Conservation (phyloP, 208 protist species). For the Leishmania amazonensis region DNA sequence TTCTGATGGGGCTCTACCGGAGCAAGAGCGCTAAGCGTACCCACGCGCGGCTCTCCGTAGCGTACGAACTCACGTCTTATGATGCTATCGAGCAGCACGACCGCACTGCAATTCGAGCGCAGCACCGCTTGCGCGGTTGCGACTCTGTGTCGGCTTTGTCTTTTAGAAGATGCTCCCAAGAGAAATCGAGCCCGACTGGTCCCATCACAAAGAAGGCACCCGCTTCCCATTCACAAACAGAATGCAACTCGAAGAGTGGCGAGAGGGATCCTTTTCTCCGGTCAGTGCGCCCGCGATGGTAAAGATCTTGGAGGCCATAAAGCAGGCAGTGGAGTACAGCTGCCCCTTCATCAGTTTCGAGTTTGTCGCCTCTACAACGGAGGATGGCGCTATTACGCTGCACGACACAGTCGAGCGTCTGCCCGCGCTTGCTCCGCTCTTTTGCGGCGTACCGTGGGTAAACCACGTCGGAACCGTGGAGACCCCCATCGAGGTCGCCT, state of each 20-base stretch:
- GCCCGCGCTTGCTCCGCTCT: constrained; percentile 75
- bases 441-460: constrained; percentile 95
- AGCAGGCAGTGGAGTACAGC: constrained; percentile 39
- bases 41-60: background rate
- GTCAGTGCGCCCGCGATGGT: constrained; percentile 22
- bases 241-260: background rate
- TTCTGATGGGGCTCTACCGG: background rate
- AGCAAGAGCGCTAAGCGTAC: background rate
- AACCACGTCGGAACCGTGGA: constrained; percentile 79
- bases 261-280: background rate
- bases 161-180: background rate
- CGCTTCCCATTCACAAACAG: background rate
- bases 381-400: constrained; percentile 74
- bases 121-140: background rate
- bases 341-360: constrained; percentile 91
- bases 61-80: background rate
- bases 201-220: background rate
- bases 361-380: constrained; percentile 93
- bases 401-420: constrained; percentile 88
- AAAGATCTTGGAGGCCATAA: constrained; percentile 89
- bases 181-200: background rate
- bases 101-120: background rate
- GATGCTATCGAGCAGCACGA: background rate
- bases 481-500: constrained; percentile 80
- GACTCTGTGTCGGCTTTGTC: background rate